These are phyloP conservation scores for Penicillium sclerotiorum DNA, from an alignment of 2,329 filamentous ascomycete genomes.

Conservation along the genomic window DNA sequence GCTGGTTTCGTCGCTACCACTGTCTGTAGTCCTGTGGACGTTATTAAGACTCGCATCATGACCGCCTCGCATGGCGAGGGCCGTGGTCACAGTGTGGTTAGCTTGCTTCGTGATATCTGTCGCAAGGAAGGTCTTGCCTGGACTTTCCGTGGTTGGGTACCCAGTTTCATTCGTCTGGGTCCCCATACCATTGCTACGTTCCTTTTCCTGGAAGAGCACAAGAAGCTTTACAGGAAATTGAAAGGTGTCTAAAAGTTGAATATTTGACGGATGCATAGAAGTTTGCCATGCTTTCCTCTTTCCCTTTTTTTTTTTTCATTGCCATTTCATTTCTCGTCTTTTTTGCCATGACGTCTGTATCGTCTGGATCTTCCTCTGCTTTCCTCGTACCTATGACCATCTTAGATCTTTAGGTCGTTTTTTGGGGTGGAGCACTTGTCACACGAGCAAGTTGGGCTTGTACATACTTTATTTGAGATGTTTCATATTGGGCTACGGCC, in stretches of 20 bases:
- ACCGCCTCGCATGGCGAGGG: constrained; percentile 50
- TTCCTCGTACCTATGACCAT: constrained; percentile 12
- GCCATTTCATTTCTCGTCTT: constrained; percentile 3
- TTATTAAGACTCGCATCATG: constrained; percentile 70
- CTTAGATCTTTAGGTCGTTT: constrained; percentile 13
- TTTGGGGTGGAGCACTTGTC: constrained; percentile 11
- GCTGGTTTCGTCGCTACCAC: constrained; percentile 69
- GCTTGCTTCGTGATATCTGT: constrained; percentile 57
- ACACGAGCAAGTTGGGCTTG: constrained; percentile 17
- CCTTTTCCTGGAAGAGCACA: constrained; percentile 68
- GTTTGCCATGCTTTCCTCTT: constrained; percentile 3
- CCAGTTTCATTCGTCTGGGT: constrained; percentile 66
- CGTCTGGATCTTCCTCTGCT: constrained; percentile 13
- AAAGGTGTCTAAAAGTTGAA: constrained; percentile 44
- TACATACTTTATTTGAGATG: constrained; percentile 26
- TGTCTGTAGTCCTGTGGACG: constrained; percentile 67
- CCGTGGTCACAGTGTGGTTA: constrained; percentile 49
- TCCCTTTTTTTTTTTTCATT: not conserved
- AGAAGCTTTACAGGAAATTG: constrained; percentile 60
- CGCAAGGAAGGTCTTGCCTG: constrained; percentile 61
- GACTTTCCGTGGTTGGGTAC: constrained; percentile 70
- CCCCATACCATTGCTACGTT: constrained; percentile 69
- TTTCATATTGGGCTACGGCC: constrained; percentile 7
- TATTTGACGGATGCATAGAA: constrained; percentile 15
- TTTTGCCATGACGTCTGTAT: not conserved